phyloP scores from a whole-genome alignment of 1,139 yeast species.

The Blastobotrys serpentis region DNA sequence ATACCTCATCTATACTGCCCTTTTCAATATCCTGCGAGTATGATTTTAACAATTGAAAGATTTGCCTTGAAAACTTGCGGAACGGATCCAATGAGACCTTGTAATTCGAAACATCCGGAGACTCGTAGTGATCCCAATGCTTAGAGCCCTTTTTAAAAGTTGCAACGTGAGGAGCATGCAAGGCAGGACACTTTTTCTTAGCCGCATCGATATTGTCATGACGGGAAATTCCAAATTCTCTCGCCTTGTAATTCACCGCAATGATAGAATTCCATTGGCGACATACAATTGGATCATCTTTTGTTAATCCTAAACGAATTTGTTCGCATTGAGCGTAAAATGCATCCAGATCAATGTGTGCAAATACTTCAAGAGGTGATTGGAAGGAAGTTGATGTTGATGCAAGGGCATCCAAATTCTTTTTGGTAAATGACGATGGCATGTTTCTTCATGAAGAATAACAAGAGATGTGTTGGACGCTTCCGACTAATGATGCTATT shows the following conservation, averaged over 20 bases:
- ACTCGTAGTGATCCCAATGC: slow-evolving; percentile 70
- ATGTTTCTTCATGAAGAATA: not conserved
- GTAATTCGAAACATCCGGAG: slow-evolving; percentile 50
- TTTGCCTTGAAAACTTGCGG: slow-evolving; percentile 79
- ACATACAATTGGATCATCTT: slow-evolving; percentile 84
- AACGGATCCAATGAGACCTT: slow-evolving; percentile 92
- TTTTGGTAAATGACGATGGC: slow-evolving; percentile 21
- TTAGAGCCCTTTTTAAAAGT: slow-evolving; percentile 86
- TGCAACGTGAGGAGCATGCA: slow-evolving; percentile 88
- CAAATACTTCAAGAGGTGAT: slow-evolving; percentile 78
- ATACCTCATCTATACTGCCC: slow-evolving; percentile 95
- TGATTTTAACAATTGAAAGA: slow-evolving; percentile 57
- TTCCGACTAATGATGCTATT: too few species aligned
- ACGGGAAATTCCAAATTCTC: slow-evolving; percentile 75
- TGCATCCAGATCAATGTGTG: slow-evolving; percentile 88
- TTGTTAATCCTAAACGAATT: slow-evolving; percentile 60
- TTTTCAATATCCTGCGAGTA: slow-evolving; percentile 59
- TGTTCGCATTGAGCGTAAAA: slow-evolving; percentile 93
- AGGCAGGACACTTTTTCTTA: slow-evolving; percentile 65
- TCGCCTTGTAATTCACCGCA: slow-evolving; percentile 79
- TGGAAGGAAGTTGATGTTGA: slow-evolving; percentile 25
- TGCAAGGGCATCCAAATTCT: slow-evolving; percentile 27
- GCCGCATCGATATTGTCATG: slow-evolving; percentile 75
- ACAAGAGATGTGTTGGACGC: not conserved
- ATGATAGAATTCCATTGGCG: slow-evolving; percentile 89